These are phyloP conservation scores for Tremella yokohamensis DNA, from an alignment of 768 basidiomycete genomes.

Conservation along the genomic window DNA sequence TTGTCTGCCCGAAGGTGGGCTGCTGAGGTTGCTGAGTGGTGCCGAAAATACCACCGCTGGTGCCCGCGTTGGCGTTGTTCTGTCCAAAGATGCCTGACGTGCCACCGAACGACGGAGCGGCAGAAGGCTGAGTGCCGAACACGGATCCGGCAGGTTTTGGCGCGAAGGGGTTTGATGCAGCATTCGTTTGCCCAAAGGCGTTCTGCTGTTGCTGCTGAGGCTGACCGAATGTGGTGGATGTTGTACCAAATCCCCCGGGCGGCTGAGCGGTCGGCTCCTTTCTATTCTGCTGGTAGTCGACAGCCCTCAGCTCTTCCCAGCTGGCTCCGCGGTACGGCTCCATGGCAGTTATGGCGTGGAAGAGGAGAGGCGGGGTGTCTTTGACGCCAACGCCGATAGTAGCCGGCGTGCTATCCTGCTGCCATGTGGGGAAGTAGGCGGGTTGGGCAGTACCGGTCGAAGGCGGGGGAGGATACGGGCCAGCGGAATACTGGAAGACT, in stretches of 20 bases:
- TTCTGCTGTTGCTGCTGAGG: slow-evolving; percentile 24
- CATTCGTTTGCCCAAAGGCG: slow-evolving; percentile 8
- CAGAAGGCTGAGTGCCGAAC: slow-evolving; percentile 23
- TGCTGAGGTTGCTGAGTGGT: slow-evolving; percentile 23
- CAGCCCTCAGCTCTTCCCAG: slow-evolving; percentile 42
- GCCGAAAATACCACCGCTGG: slow-evolving; percentile 33
- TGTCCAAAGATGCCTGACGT: not conserved
- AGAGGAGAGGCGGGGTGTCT: slow-evolving; percentile 54
- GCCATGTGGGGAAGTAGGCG: slow-evolving; percentile 58
- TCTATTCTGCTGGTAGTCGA: slow-evolving; percentile 41
- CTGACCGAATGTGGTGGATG: slow-evolving; percentile 43
- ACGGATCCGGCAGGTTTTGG: slow-evolving; percentile 11
- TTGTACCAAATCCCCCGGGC: slow-evolving; percentile 20
- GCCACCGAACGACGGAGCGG: slow-evolving; percentile 7
- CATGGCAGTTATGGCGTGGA: slow-evolving; percentile 42
- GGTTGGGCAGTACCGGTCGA: slow-evolving; percentile 70
- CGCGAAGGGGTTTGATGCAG: slow-evolving; percentile 14
- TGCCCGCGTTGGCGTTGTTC: slow-evolving; percentile 8
- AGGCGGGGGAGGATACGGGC: slow-evolving; percentile 55
- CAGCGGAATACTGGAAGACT: slow-evolving; percentile 25
- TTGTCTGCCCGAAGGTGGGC: slow-evolving; percentile 24
- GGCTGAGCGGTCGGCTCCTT: slow-evolving; percentile 31
- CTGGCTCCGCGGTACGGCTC: slow-evolving; percentile 36
- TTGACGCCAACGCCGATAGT: slow-evolving; percentile 51
- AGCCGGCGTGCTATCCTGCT: slow-evolving; percentile 28